Conservation (phyloP, 345 rosid genomes). For the Punica granatum region DNA sequence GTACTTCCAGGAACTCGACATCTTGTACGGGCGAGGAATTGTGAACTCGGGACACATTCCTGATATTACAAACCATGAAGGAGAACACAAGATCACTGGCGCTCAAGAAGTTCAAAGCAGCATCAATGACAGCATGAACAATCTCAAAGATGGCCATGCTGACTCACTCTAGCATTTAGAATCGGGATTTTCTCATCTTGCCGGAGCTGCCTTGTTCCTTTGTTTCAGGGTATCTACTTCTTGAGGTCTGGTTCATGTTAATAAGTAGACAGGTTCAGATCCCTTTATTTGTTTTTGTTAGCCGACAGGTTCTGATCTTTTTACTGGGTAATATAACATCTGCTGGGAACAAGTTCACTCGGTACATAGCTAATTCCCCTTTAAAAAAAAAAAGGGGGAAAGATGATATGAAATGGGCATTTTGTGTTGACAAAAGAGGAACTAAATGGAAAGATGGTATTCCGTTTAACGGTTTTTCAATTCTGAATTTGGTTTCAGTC, state of each 20-base stretch:
- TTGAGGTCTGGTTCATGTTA: background rate
- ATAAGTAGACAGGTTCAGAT: too few relatives aligned
- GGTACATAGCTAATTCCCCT: too few relatives aligned
- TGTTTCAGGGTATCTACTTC: background rate
- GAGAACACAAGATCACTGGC: background rate
- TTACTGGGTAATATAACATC: too few relatives aligned
- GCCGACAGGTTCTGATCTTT: too few relatives aligned
- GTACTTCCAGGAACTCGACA: conserved; percentile 42
- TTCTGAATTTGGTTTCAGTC: too few relatives aligned
- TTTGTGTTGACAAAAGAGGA: too few relatives aligned
- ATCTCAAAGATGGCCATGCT: background rate
- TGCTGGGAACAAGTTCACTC: too few relatives aligned
- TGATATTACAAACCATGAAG: conserved; percentile 6
- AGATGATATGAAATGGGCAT: too few relatives aligned
- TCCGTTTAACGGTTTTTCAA: too few relatives aligned
- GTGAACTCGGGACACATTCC: conserved; percentile 11
- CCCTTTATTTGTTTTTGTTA: too few relatives aligned
- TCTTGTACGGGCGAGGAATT: conserved; percentile 33
- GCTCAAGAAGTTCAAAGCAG: background rate
- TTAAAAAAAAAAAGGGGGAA: too few relatives aligned
- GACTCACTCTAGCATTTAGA: background rate
- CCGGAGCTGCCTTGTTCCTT: background rate
- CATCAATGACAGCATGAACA: background rate
- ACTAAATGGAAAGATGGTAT: too few relatives aligned
- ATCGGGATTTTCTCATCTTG: background rate